Conservation (phyloP, 192 early-diverging fungal genomes). For the Podila epigama region DNA sequence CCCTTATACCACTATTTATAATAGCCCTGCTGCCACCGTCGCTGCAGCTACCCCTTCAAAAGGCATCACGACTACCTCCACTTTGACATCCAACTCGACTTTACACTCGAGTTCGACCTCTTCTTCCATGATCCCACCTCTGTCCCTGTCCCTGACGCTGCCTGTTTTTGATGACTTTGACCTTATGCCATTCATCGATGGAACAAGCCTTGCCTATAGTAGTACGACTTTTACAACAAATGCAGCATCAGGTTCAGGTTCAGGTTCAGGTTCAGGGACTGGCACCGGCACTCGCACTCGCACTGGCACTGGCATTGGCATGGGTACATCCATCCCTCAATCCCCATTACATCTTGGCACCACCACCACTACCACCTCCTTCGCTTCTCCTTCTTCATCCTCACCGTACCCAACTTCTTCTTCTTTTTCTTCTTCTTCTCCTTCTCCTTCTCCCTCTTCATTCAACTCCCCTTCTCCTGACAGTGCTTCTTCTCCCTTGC, state of each 20-base stretch:
- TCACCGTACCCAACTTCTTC: neutral
- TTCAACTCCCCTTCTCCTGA: neutral
- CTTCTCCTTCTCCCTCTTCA: constrained; percentile 1
- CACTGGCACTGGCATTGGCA: too few relatives aligned
- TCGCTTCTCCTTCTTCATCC: neutral
- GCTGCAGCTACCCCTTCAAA: too few relatives aligned
- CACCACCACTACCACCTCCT: constrained; percentile 5
- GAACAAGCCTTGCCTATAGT: too few relatives aligned
- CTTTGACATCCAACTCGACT: too few relatives aligned
- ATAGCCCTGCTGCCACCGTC: neutral
- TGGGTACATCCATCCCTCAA: too few relatives aligned
- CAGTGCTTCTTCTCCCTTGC: constrained; percentile 1
- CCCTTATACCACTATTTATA: neutral
- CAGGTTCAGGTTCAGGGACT: neutral
- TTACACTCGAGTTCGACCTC: neutral
- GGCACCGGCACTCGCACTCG: too few relatives aligned
- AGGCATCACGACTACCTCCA: too few relatives aligned
- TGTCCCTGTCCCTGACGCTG: constrained; percentile 14
- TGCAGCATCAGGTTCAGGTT: too few relatives aligned
- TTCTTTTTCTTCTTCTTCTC: constrained; percentile 2
- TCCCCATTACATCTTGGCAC: too few relatives aligned
- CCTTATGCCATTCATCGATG: constrained; percentile 6
- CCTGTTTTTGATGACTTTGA: constrained; percentile 37
- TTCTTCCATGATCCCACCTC: neutral
- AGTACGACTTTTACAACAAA: too few relatives aligned